Percentiles rank a stretch among this genome's conserved stretches.
Evolutionary conservation across 331 rosid genomes (phyloP).

Genomic region (Ulmus americana): DNA sequence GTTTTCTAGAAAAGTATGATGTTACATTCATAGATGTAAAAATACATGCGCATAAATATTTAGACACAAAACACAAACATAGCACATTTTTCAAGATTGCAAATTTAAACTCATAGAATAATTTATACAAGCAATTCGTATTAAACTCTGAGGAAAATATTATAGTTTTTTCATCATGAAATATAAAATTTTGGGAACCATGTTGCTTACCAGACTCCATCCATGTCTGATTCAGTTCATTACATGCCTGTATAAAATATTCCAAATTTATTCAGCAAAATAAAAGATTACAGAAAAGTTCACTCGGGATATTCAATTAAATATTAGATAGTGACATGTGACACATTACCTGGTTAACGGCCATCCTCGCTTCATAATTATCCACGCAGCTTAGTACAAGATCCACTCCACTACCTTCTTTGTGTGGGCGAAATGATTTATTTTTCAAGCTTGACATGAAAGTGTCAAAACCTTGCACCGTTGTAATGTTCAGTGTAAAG

Average conservation of each 20-base stretch:
- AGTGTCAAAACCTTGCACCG: conserved; percentile 83
- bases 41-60: neutral
- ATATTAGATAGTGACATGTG: neutral
- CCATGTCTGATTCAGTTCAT: conserved; percentile 93
- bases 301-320: neutral
- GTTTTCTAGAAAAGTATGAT: conserved; percentile 12
- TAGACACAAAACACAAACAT: neutral
- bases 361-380: conserved; percentile 99
- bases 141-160: conserved; percentile 4
- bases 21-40: neutral
- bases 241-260: conserved; percentile 66
- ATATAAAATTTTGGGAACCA: conserved; percentile 4
- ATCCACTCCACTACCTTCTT: conserved; percentile 80
- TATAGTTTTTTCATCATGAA: conserved; percentile 4
- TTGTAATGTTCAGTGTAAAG: conserved; percentile 84
- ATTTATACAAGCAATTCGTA: conserved; percentile 11
- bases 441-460: conserved; percentile 67
- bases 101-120: neutral
- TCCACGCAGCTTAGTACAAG: conserved; percentile 95
- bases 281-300: neutral
- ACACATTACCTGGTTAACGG: conserved; percentile 79
- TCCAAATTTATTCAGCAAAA: neutral
- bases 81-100: neutral
- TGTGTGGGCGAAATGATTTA: conserved; percentile 61
- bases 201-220: conserved; percentile 74